Base-by-base conservation (phyloP, 208 protist genomes). In the Leishmania martiniquensis region DNA sequence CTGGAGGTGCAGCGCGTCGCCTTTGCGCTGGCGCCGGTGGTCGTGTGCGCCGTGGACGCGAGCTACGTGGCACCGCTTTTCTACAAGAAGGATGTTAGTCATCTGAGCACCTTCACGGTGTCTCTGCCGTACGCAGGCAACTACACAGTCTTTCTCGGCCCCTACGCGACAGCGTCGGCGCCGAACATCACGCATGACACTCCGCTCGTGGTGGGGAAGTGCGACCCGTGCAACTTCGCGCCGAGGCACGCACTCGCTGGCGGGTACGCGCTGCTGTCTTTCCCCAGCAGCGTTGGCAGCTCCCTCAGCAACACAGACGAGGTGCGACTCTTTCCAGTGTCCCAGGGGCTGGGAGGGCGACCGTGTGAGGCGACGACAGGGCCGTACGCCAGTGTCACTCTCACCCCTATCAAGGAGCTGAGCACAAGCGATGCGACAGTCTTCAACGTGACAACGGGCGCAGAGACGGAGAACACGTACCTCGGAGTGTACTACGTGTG, bases 401-500 rank as follows among this genome's bases (percentile, higher is more conserved):
- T 95, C 62, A 82, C 47, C 22, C 87, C 93, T 10, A 73, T 81
- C 20, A 60, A 72, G 25, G 81, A 76, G 39, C 42, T 42, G 52
- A 85, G 78, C 54, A 87, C 66, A 32, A 81, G 77, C 29, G 69
- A 45, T 47, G 72, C 22, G 17, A 88, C 92, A 6, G 87, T 77
- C 51, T 95, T 94, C 78, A 77, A 55, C 42, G 72, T 97, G 34
- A 70, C 80, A 44, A 87, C 87, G 39, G 87, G 87, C 17, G 85
- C 82, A 32, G 63, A 44, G n/a, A 71, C 77, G 45, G 72, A 87
- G 32, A 77, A 68, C 45, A 66, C 34, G n/a, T 93, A 89, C 81
- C 66, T 91, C 0, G 94, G 92, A 2, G 87, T 93, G 75, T 98
- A 98, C 84, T 91, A 94, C 83, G 70, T 93, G 12, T 98, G 95